Evolutionary conservation across 306 rosid species (phyloP), one percentile per base, ranked within the genome.

Genomic region (Vigna hirtella): DNA sequence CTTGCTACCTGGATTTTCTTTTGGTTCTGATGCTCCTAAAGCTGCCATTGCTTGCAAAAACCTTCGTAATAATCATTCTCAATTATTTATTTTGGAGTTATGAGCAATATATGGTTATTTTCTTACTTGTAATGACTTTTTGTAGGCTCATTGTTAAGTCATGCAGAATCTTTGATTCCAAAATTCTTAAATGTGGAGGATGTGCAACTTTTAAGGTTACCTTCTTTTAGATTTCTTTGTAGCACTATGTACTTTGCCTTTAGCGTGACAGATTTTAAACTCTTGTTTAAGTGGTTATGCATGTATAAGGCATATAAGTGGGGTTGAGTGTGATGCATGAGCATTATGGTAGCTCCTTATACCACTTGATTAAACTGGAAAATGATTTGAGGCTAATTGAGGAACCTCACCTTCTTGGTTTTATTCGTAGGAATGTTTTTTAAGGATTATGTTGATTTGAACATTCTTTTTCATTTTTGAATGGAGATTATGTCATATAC

Each of bases 131-230:
- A 67, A 59, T 83, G 64, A 55, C 79, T 77, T 82, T 83, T 52
- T 92, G 88, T 76, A 95, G 98, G 97, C 76, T 95, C 98, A 17
- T 84, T 95, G 90, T 79, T 91, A 87, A 89, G 87, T 77, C 98
- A 95, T 77, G 97, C 98, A 49, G 97, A 95, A 85, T 95, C 98
- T 59, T 88, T 95, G 79, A 89, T 91, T 89, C 98, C 98, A 56
- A 88, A 70, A 73, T 87, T 85, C 71, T 86, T 95, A 75, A 95
- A 82, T 69, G 88, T 76, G 84, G 98, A 95, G 86, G 98, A 95
- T 87, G 82, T 92, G 75, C 97, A 88, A 79, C 95, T 92, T 70
- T 70, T 95, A 71, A 95, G 98, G 98, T 95, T 70, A 74, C 72
- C 20, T 63, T 62, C 72, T 74, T 30, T 57, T 6, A 42, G 72